Percentiles rank a stretch among this genome's conserved stretches.
Conservation (phyloP, 805 yeast genomes). For the Yamadazyma nakazawae region DNA sequence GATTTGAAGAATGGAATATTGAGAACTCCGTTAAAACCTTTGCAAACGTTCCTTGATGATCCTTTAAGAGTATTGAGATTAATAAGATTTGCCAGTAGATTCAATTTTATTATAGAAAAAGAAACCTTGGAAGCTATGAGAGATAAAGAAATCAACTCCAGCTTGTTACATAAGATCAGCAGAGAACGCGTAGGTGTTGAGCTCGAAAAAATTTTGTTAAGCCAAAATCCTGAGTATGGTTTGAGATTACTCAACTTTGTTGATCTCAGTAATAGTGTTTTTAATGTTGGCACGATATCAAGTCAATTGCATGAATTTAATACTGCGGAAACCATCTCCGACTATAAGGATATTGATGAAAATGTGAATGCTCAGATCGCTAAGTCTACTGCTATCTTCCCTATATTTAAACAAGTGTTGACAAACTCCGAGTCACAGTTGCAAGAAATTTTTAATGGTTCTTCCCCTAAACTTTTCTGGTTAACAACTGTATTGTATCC, state of each 20-base stretch:
- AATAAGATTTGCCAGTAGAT: slow-evolving; percentile 81
- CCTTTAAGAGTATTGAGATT: slow-evolving; percentile 87
- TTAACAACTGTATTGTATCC: slow-evolving; percentile 48
- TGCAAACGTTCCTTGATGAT: slow-evolving; percentile 86
- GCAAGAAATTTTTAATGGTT: slow-evolving; percentile 6
- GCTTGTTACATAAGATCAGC: slow-evolving; percentile 72
- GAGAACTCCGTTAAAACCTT: slow-evolving; percentile 85
- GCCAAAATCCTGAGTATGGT: slow-evolving; percentile 62
- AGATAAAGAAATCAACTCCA: slow-evolving; percentile 49
- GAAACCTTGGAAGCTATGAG: slow-evolving; percentile 65
- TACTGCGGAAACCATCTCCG: slow-evolving; percentile 13
- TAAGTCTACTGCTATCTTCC: slow-evolving; percentile 21
- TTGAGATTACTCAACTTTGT: slow-evolving; percentile 54
- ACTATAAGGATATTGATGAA: slow-evolving; percentile 5
- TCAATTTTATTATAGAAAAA: slow-evolving; percentile 60
- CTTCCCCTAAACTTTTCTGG: slow-evolving; percentile 36
- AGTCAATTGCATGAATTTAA: slow-evolving; percentile 13
- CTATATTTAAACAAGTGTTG: slow-evolving; percentile 15
- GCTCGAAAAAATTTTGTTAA: slow-evolving; percentile 68
- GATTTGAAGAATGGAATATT: slow-evolving; percentile 71
- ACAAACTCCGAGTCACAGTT: slow-evolving; percentile 1
- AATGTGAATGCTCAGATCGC: slow-evolving; percentile 14
- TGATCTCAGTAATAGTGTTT: slow-evolving; percentile 55
- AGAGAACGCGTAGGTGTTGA: slow-evolving; percentile 90
- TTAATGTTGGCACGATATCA: slow-evolving; percentile 33